Evolutionary conservation across 768 basidiomycete genomes (phyloP), one percentile per base, ranked within the genome.

Genomic region (Tephrocybe rancida): DNA sequence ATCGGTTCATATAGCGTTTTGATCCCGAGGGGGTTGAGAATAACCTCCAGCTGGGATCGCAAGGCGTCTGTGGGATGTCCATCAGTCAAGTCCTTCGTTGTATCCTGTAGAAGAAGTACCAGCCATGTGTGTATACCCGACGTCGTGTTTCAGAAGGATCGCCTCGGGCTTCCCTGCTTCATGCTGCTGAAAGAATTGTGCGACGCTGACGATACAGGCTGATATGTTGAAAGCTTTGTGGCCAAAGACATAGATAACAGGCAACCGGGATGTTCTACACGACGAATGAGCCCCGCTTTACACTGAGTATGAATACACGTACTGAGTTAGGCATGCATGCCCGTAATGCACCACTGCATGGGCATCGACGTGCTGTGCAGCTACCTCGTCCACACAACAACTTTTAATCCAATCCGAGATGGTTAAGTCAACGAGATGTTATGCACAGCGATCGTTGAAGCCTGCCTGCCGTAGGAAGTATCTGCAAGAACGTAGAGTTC

Each of bases 361-460:
- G 0, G 95, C 93, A 58, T 95, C 86, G 42, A 95, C 86, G 64
- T 99, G 97, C 62, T 94, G 88, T 3, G 96, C 95, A 5, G 95
- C 90, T 5, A 98, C 89, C 61, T 98, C 92, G 63, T 99, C 97
- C 2, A 96, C 93, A 66, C 97, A 98, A 64, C 97, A 99, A 63
- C 95, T 95, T 63, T 26, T 47, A 38, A 38, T 5, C 7, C 6
- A 6, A 27, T 34, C 32, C 24, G 46, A 44, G 46, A 42, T 41
- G 39, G 19, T 25, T 51, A 46, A 46, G 59, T 63, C 50, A 65
- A 55, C 46, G 41, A 26, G 22, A 47, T 22, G 42, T 52, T 45
- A 52, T 54, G 32, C 32, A 53, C 42, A 48, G 21, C 54, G 46
- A 60, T 50, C 48, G 41, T 35, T 41, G 57, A 54, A 50, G 63